Base-by-base conservation (phyloP, 768 basidiomycete genomes). In the Dacryopinax primogenitus region DNA sequence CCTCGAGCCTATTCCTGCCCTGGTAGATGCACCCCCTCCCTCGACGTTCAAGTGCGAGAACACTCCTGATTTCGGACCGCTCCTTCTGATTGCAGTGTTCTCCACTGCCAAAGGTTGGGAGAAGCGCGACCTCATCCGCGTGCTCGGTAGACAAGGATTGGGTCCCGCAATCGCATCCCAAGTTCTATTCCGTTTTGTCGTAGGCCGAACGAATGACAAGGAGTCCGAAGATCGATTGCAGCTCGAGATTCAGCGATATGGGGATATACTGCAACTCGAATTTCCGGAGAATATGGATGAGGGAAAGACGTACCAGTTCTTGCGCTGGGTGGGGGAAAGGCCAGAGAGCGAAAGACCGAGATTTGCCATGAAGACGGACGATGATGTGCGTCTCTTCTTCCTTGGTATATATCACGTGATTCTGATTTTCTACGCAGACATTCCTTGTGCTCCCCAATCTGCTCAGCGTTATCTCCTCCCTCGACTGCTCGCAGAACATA, bases 221-320 rank as follows among this genome's bases (percentile, higher is more conserved):
- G 83, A 86, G 66, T 90, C 85, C 84, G 88, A 88, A 70, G 80
- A 86, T 58, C 81, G 87, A 51, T 82, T 98, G 66, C 82, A 84
- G 69, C 76, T 93, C 39, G 95, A 98, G 78, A 90, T 91, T 83
- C 90, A 96, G 18, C 4, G 41, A 23, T 44, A 44, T 44, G 41
- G 41, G 7, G 41, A 44, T 44, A 44, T 44, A 6, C 41, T 44
- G 7, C 41, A 44, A 23, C 41, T 44, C 18, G 41, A 44, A 6
- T 44, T 44, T 44, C 41, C 41, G 41, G 41, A 44, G 41, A 44
- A 44, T 23, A 44, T 44, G 41, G 41, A 44, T 18, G 41, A 44
- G 18, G 41, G 41, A 4, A 44, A 44, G 41, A 44, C 41, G 41
- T 44, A 44, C 18, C 41, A 44, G 41, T 44, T 44, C 41, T 44